Evolutionary conservation across 1,284 basidiomycete species (phyloP), one percentile per base, ranked within the genome.

Genomic region (Ceratobasidium sp.): DNA sequence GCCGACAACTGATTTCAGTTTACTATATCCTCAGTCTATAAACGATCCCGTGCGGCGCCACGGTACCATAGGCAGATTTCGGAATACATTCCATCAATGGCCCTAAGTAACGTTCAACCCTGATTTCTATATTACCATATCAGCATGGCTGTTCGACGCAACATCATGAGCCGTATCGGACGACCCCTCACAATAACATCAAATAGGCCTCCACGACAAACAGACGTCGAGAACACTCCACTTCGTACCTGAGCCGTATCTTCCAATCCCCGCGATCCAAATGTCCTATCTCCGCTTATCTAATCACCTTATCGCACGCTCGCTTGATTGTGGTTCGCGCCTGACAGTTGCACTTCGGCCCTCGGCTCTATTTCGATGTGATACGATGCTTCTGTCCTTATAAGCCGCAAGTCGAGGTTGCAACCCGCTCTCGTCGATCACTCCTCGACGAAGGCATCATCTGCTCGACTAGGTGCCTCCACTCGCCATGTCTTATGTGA

Each of bases 271-370:
- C 22, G 47, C 47, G 12, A 64, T 35, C 20, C 60, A 64, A 17
- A 64, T 27, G 1, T 40, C 60, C 20, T 52, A 22, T 1, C 31
- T 12, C 17, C 3, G 58, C 58, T 62, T 62, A 62, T 31, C 29
- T 62, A 49, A 62, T 7, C 3, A 27, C 32, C 43, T 62, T 62
- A 62, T 62, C 58, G 43, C 58, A 29, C 5, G 12, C 42, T 62
- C 45, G 43, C 31, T 27, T 32, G 20, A 20, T 31, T 62, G 43
- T 62, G 57, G 49, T 62, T 62, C 57, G 57, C 57, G 40, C 22
- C n/a, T 45, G 40, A 45, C 45, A 62, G 45, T 31, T 34, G 42
- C 38, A 47, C 50, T 52, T 65, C 62, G 62, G 62, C 49, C 62
- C 49, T 65, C 62, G 62, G 62, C 49, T 53, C 62, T 34, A 31